Base-by-base conservation (phyloP, 2,329 filamentous ascomycete species). In the Lomentospora prolificans region DNA sequence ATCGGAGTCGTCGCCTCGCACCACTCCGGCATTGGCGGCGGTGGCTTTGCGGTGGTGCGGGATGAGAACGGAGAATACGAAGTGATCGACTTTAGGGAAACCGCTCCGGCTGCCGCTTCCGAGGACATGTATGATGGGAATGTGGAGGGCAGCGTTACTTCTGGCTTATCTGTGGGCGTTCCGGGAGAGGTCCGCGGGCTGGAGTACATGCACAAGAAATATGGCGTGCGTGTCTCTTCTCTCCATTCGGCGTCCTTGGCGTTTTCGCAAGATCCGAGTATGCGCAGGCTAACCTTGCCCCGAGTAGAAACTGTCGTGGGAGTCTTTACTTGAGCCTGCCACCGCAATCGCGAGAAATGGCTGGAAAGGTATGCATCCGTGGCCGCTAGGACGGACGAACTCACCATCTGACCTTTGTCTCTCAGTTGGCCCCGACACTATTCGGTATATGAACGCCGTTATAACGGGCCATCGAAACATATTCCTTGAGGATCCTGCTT, bases 41-140 rank as follows among this genome's bases (percentile, higher is more conserved):
- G 92, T 41, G 92, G 92, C 2, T 97, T 97, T 70, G 87, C 90
- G 78, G 76, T 96, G 4, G 81, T 96, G 4, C 84, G 89, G 51
- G 77, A 82, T 31, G 72, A 81, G 14, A 75, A 89, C 57, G 90
- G 90, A n/a, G 75, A 75, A 17, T 95, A 91, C 65, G 90, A 95
- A 65, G 85, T 85, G 57, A 84, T 97, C 61, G 92, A 97, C 70
- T 97, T 95, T 65, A 79, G 92, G 50, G 92, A 97, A 68, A 83
- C 86, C 0, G 92, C 92, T 0, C 92, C 92, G 0, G 87, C 85
- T 0, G 87, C 89, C 0, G 88, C 90, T 0, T 84, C 78, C 60
- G 77, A 90, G 68, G 82, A 95, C 64, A 97, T 97, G 92, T 97
- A 86, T 68, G 77, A 81, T 57, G 82, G 83, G 55, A 86, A 94